phyloP scores from a whole-genome alignment of 768 basidiomycete genomes.

The Lactarius quietus region DNA sequence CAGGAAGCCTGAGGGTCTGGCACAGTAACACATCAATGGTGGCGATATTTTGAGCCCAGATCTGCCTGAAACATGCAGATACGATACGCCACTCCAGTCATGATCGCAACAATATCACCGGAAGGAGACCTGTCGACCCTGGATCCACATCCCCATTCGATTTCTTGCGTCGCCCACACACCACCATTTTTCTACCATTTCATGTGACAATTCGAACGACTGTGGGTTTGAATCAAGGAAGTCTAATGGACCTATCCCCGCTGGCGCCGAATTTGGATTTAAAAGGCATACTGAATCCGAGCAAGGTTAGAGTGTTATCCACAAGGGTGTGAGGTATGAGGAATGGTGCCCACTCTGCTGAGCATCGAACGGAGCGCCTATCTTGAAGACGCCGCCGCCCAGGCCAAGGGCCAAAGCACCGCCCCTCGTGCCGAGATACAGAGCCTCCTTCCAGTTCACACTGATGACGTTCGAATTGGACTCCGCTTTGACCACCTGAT shows the following conservation, averaged over 20 bases:
- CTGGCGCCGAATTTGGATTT: constrained; percentile 27
- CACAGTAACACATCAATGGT: not conserved
- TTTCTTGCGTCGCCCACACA: constrained; percentile 72
- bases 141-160: constrained; percentile 68
- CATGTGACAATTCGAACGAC: constrained; percentile 35
- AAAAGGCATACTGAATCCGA: constrained; percentile 19
- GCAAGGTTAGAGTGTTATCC: constrained; percentile 6
- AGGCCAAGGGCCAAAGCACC: constrained; percentile 70
- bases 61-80: not conserved
- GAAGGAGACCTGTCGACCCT: constrained; percentile 43
- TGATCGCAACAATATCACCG: constrained; percentile 6
- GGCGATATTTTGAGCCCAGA: not conserved
- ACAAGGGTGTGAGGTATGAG: constrained; percentile 3
- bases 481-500: constrained; percentile 6
- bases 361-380: constrained; percentile 69
- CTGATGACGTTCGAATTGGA: constrained; percentile 36
- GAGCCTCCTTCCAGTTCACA: constrained; percentile 75
- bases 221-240: constrained; percentile 49
- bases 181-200: constrained; percentile 88
- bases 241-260: constrained; percentile 63
- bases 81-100: not conserved
- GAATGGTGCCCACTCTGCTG: constrained; percentile 56
- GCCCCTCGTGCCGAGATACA: constrained; percentile 80
- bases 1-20: not conserved
- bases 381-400: constrained; percentile 43